Evolutionary conservation across 2,329 filamentous ascomycete species (phyloP), one percentile per base, ranked within the genome.

Genomic region (Colletotrichum sansevieriae): DNA sequence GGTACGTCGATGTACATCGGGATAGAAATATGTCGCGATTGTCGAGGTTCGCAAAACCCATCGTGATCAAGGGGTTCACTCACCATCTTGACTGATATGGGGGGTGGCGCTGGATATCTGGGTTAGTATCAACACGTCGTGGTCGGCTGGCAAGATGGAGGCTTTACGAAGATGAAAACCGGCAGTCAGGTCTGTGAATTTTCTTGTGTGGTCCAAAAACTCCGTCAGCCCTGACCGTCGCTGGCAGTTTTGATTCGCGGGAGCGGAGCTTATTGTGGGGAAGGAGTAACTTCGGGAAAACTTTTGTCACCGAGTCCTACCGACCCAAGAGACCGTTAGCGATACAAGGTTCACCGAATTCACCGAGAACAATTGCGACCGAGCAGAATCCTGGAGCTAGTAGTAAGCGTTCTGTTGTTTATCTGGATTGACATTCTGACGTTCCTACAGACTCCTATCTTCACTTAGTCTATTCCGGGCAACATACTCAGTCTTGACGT

Each of bases 41-140:
- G 29, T 69, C 63, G 63, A 35, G 44, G 20, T 61, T 69, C 63
- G 63, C 62, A 7, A 51, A 44, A 56, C 43, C 49, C 41, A 55
- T 59, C 61, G 56, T 56, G 29, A 60, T 33, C 49, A 69, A 66
- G 56, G 61, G 46, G 22, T 65, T 47, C 46, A 69, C 66, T 69
- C 66, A 69, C 66, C 66, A 69, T 69, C 66, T 69, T 69, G 66
- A 66, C 63, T 69, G 66, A 69, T 69, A 69, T 66, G 62, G 66
- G 56, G 66, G 66, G 62, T 66, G 62, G 65, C 65, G 66, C 66
- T 69, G 66, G 66, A 68, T 68, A 65, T 68, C 66, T 68, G 62
- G 66, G 66, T 69, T 69, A 69, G 66, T 69, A 61, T 69, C 66
- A 56, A 66, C 62, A 69, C 62, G 66, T 66, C 66, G 66, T 66